Conservation (phyloP, 371 early-diverging fungal species). For the Mucor racemosus region DNA sequence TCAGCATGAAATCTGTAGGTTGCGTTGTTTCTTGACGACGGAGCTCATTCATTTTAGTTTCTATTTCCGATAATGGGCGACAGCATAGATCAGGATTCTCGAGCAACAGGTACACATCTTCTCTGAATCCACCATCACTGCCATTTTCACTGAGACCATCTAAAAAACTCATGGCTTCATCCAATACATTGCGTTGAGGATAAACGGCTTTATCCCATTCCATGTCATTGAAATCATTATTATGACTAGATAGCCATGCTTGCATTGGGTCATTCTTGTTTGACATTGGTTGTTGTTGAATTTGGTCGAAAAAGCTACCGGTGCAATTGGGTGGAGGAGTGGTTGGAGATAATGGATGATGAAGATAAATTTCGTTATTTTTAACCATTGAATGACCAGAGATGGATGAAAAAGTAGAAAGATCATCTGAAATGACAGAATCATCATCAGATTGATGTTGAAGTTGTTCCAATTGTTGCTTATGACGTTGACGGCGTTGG, state of each 20-base stretch:
- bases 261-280: constrained; percentile 12
- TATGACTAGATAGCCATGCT: constrained; percentile 15
- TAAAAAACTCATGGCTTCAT: constrained; percentile 42
- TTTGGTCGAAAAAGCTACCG: constrained; percentile 8
- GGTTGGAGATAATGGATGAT: constrained; percentile 33
- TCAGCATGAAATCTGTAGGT: background rate
- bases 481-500: constrained; percentile 19
- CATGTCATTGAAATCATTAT: background rate
- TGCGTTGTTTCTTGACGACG: constrained; percentile 18
- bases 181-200: constrained; percentile 35
- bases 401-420: constrained; percentile 16
- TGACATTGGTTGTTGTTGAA: background rate
- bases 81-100: constrained; percentile 31
- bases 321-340: constrained; percentile 8
- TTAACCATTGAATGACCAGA: constrained; percentile 11
- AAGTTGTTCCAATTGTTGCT: constrained; percentile 16
- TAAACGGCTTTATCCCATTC: background rate
- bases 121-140: constrained; percentile 28
- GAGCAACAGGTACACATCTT: constrained; percentile 32
- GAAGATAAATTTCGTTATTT: constrained; percentile 7
- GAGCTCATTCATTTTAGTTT: constrained; percentile 31
- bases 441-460: constrained; percentile 3
- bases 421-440: constrained; percentile 17
- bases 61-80: constrained; percentile 31
- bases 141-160: constrained; percentile 22